Base-by-base conservation (phyloP, 768 basidiomycete genomes). In the Polyporus arcularius region DNA sequence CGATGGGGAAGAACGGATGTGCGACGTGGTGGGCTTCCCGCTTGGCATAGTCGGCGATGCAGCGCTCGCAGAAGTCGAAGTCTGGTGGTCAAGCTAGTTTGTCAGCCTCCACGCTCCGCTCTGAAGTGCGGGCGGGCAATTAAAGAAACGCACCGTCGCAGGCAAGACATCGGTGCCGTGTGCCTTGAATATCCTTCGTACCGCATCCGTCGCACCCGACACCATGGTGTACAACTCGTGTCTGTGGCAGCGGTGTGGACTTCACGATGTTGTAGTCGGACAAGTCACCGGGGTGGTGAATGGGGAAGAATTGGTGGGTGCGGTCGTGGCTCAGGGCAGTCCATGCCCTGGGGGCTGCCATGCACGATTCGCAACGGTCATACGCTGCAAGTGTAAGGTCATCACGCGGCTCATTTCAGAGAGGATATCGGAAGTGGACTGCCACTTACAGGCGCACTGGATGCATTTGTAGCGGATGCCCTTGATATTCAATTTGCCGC, bases 181-280 rank as follows among this genome's bases (percentile, higher is more conserved):
- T 38, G 12, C 60, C 60, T 2, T 28, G 1, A 42, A 55, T 51
- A 16, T 46, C 31, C 40, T 26, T 67, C 4, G 77, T 63, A 2
- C 40, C 12, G 70, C 92, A 94, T 18, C 63, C 67, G 70, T 94
- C 88, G 69, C 92, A 94, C 4, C 78, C 51, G 14, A 90, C 74
- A 16, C 81, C 81, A 30, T 48, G 68, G 69, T 91, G 89, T 16
- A 68, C 11, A 7, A 35, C 35, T 35, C 60, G 7, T 55, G 38
- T 18, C 43, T 10, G 5, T 48, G 30, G n/a, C 43, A 21, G 16
- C 43, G 53, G 11, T 4, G 49, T 35, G n/a, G 47, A 30, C 51
- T 61, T 55, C 4, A 60, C 58, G 18, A 49, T n/a, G 28, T 55
- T 53, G 46, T 45, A 60, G 16, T 52, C 51, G 16, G 43, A 51